These are phyloP conservation scores for Termitomyces sp. DNA, from an alignment of 768 basidiomycete genomes.

Conservation along the genomic window DNA sequence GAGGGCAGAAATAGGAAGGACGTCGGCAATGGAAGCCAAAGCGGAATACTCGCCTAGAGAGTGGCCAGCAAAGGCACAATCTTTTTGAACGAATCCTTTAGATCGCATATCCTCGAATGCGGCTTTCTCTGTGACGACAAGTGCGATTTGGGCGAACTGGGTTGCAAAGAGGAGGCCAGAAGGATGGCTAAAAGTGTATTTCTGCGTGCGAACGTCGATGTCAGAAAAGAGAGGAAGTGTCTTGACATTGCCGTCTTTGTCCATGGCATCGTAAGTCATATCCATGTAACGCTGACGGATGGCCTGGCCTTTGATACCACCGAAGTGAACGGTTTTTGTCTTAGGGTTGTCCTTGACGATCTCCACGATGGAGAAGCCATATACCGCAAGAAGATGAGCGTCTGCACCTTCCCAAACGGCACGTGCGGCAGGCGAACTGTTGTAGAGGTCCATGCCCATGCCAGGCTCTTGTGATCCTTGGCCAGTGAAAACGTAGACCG, in stretches of 20 bases:
- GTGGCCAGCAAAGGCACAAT: conserved; percentile 95
- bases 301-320: conserved; percentile 97
- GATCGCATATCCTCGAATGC: conserved; percentile 98
- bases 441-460: conserved; percentile 99
- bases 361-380: conserved; percentile 98
- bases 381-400: conserved; percentile 86
- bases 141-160: conserved; percentile 97
- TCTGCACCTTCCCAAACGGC: conserved; percentile 98
- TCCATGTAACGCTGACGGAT: conserved; percentile 99
- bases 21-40: conserved; percentile 95
- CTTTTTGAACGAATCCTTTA: conserved; percentile 90
- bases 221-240: conserved; percentile 95
- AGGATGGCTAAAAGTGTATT: conserved; percentile 98
- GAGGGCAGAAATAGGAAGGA: conserved; percentile 90
- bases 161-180: conserved; percentile 95
- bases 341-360: conserved; percentile 99
- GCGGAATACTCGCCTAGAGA: conserved; percentile 99
- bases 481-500: conserved; percentile 97
- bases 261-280: conserved; percentile 96
- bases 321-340: conserved; percentile 97
- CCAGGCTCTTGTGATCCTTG: conserved; percentile 98
- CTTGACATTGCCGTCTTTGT: conserved; percentile 94
- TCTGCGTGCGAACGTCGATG: conserved; percentile 90
- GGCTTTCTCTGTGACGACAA: conserved; percentile 97
- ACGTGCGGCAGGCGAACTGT: conserved; percentile 86